Percentiles rank a stretch among this genome's conserved stretches.
These are phyloP conservation scores for Leccinellum rugosiceps DNA, from an alignment of 768 basidiomycete genomes.

Conservation along the genomic window DNA sequence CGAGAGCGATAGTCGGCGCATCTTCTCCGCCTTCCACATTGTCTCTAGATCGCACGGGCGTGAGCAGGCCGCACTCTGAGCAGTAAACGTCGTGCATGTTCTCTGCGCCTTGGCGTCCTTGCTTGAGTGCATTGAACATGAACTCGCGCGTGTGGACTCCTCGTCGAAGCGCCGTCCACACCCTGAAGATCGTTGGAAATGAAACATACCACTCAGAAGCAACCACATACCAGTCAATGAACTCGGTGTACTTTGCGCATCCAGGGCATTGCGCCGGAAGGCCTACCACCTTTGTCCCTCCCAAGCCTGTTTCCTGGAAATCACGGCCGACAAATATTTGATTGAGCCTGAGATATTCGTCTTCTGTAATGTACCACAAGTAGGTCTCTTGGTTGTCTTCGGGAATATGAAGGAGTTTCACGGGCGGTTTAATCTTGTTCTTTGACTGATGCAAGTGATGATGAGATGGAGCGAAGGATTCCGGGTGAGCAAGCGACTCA, in stretches of 20 bases:
- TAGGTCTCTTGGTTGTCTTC: background rate
- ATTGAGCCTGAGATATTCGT: conserved; percentile 16
- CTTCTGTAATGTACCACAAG: conserved; percentile 20
- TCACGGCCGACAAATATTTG: conserved; percentile 10
- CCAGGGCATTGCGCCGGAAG: conserved; percentile 5
- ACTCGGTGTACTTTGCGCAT: conserved; percentile 17
- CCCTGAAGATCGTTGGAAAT: background rate
- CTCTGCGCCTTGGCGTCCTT: conserved; percentile 14
- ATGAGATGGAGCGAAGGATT: background rate
- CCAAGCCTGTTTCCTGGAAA: conserved; percentile 12
- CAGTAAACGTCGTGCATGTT: conserved; percentile 19
- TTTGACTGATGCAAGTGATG: background rate
- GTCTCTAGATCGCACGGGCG: conserved; percentile 10
- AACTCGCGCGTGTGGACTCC: conserved; percentile 18
- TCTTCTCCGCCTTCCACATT: conserved; percentile 13
- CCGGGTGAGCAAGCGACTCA: background rate
- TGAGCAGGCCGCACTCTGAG: conserved; percentile 16
- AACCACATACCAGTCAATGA: conserved; percentile 8
- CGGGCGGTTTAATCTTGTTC: conserved; percentile 10
- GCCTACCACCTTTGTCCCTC: conserved; percentile 13
- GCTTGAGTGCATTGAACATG: conserved; percentile 15
- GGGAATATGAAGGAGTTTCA: background rate
- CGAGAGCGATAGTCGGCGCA: conserved; percentile 8
- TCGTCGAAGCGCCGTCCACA: conserved; percentile 15
- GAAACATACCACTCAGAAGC: background rate